Evolutionary conservation across 371 early-diverging fungal genomes (phyloP).

Genomic region (Choanephora cucurbitarum): DNA sequence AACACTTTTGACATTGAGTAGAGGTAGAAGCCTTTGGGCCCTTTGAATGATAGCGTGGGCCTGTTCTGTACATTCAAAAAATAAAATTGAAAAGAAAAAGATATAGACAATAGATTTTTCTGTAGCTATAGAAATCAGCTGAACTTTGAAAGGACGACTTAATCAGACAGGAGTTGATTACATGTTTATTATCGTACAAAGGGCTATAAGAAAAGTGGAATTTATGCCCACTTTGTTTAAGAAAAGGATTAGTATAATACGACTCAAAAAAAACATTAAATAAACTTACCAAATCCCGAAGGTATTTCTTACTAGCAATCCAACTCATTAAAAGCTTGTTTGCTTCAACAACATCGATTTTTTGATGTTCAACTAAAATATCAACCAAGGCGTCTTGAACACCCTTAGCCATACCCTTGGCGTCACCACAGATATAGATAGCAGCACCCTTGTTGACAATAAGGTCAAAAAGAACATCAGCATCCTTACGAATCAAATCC

Average conservation of each 20-base stretch:
- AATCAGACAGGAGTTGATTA: no score
- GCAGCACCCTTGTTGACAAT: slow-evolving; percentile 61
- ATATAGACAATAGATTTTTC: background rate
- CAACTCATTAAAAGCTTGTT: slow-evolving; percentile 61
- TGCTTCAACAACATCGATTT: slow-evolving; percentile 53
- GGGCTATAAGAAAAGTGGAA: slow-evolving; percentile 6
- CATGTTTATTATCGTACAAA: no score
- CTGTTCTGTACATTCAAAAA: slow-evolving; percentile 45
- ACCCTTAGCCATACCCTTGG: slow-evolving; percentile 87
- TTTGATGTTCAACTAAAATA: slow-evolving; percentile 58
- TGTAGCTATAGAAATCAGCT: no score
- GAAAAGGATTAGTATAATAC: no score
- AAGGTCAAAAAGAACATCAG: slow-evolving; percentile 56
- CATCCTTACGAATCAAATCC: slow-evolving; percentile 63
- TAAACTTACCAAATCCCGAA: slow-evolving; percentile 68
- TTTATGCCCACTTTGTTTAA: background rate
- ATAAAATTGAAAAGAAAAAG: slow-evolving; percentile 3
- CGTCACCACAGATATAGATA: slow-evolving; percentile 90
- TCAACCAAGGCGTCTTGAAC: slow-evolving; percentile 78
- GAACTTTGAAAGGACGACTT: no score
- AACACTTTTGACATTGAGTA: slow-evolving; percentile 65
- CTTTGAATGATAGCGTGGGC: slow-evolving; percentile 33
- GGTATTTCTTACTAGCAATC: slow-evolving; percentile 66
- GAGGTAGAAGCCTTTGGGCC: slow-evolving; percentile 49
- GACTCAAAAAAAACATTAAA: no score